Base-by-base conservation (phyloP, 2,329 filamentous ascomycete genomes). In the Sporothrix phasma region DNA sequence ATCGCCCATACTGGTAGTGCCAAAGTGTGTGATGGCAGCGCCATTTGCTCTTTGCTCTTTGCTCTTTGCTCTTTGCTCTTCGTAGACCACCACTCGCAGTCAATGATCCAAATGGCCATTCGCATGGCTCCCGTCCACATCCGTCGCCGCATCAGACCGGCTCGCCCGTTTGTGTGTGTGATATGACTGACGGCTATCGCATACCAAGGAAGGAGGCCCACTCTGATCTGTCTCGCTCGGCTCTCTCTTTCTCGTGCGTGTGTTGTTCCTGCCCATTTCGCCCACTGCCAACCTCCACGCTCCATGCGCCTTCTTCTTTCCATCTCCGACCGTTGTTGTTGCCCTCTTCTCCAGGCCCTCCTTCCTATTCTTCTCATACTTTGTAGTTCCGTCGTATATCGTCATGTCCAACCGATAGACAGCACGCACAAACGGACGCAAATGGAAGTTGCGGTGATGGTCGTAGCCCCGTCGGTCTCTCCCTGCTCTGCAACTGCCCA, bases 81-180 rank as follows among this genome's bases (percentile, higher is more conserved):
- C 46, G n/a, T n/a, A n/a, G n/a, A n/a, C n/a, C n/a, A n/a, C n/a
- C n/a, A 47, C 45, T 47, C 22, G 45, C 5, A 26, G 45, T 53
- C 47, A 10, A 53, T 34, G 17, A 17, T 37, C 29, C 7, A 5
- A n/a, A 22, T 10, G 11, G 11, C 29, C n/a, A 39, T 37, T n/a
- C n/a, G n/a, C 46, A 59, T 45, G 54, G 54, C 54, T 29, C 34
- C 24, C 47, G 47, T 51, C 31, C 8, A 11, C 24, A 13, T 17
- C 47, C 47, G 47, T 34, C 34, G 53, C 53, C 53, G 53, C 22
- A 58, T 58, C 34, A 41, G 19, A 43, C 53, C 54, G 39, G 56
- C 39, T 46, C 39, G 56, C 39, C 39, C 54, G 54, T 45, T 46
- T 59, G 56, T 45, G 56, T 46, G 39, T 59, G 53, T 58, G 53